Percentiles rank a stretch among this genome's conserved stretches.
phyloP scores from a whole-genome alignment of 768 basidiomycete species.

The Leccinum subtestaceum region DNA sequence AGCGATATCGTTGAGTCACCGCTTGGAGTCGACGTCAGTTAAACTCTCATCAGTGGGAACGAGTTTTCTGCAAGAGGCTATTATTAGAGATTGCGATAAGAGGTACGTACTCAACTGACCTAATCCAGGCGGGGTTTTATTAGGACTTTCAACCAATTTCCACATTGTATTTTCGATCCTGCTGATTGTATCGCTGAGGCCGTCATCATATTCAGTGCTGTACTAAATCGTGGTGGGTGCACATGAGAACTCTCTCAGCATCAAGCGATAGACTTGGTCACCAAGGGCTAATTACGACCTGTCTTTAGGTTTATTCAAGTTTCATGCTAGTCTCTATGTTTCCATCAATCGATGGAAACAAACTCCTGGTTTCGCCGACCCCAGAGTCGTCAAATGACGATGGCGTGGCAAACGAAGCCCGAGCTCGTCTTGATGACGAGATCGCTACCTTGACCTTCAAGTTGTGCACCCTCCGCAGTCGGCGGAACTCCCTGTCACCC shows the following conservation, averaged over 20 bases:
- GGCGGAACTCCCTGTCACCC: constrained; percentile 15
- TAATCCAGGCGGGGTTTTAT: too few species aligned
- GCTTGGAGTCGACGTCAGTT: not conserved
- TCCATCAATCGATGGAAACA: not conserved
- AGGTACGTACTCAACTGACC: too few species aligned
- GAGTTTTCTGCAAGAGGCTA: not conserved
- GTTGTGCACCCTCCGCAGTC: constrained; percentile 16
- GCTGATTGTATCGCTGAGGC: not conserved
- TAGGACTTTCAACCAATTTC: not conserved
- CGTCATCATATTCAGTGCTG: not conserved
- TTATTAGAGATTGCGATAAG: not conserved
- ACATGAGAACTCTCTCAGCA: not conserved
- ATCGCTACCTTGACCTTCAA: constrained; percentile 10
- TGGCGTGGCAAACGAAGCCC: not conserved
- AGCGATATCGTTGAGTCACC: not conserved
- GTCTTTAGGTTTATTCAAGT: not conserved
- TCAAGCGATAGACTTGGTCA: not conserved
- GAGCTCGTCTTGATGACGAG: constrained; percentile 19
- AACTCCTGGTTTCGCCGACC: not conserved
- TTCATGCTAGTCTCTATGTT: not conserved
- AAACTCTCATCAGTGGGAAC: not conserved
- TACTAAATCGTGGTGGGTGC: not conserved
- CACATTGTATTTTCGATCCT: not conserved
- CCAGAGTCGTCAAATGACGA: not conserved
- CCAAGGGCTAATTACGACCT: not conserved